These are phyloP conservation scores for Aethionema arabicum DNA, from an alignment of 345 rosid species.

Conservation along the genomic window DNA sequence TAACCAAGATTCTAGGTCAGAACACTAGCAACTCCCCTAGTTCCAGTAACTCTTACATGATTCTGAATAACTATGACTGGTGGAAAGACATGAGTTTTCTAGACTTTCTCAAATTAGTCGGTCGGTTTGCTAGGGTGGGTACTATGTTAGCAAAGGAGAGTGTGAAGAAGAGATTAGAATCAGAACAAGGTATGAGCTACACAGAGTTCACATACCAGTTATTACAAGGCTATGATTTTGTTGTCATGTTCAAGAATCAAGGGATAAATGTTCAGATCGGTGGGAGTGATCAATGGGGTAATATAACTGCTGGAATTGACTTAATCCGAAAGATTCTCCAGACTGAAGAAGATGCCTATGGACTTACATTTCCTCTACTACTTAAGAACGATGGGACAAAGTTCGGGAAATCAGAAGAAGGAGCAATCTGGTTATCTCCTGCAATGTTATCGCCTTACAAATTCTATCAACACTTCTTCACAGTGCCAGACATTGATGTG, in stretches of 20 bases:
- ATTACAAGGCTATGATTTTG: conserved; percentile 85
- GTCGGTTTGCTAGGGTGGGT: conserved; percentile 82
- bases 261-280: conserved; percentile 90
- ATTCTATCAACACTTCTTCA: conserved; percentile 92
- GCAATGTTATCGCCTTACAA: conserved; percentile 76
- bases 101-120: conserved; percentile 79
- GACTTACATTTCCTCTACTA: conserved; percentile 86
- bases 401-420: conserved; percentile 97
- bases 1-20: conserved; percentile 48
- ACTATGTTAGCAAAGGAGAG: conserved; percentile 88
- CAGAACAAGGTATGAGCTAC: conserved; percentile 94
- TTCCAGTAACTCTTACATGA: conserved; percentile 36
- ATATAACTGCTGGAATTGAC: conserved; percentile 91
- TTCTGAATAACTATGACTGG: conserved; percentile 91
- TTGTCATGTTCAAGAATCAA: conserved; percentile 62
- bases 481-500: conserved; percentile 83
- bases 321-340: conserved; percentile 76
- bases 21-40: conserved; percentile 14
- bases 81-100: conserved; percentile 82
- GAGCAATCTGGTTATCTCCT: conserved; percentile 93
- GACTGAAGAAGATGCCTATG: conserved; percentile 67
- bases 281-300: conserved; percentile 99
- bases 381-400: conserved; percentile 88
- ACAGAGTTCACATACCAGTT: conserved; percentile 93
- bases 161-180: conserved; percentile 87